Conservation (phyloP, 305 asterid species). For the Solanum hybrid region DNA sequence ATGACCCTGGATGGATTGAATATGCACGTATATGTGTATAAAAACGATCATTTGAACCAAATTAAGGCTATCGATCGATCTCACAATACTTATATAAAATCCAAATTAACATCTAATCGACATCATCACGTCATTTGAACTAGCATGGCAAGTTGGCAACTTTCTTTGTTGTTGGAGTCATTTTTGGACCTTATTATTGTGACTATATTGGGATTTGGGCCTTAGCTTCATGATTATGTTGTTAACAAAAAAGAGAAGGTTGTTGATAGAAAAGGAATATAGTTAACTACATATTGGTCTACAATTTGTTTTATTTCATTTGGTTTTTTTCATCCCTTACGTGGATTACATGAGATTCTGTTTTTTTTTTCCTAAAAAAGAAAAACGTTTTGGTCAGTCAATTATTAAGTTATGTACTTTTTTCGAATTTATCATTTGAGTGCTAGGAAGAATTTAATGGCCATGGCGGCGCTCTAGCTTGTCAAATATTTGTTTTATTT, state of each 20-base stretch:
- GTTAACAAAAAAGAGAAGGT: background rate
- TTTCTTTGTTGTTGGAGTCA: background rate
- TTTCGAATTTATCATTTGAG: background rate
- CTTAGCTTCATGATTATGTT: background rate
- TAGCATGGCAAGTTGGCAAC: background rate
- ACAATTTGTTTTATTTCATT: background rate
- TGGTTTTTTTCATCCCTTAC: background rate
- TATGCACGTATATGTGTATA: background rate
- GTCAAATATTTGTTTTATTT: background rate
- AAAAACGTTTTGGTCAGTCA: background rate
- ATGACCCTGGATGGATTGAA: background rate
- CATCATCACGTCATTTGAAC: background rate
- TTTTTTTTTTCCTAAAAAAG: background rate
- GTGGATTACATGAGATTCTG: background rate
- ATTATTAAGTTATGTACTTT: background rate
- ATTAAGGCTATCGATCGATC: background rate
- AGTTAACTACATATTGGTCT: background rate
- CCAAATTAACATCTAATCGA: background rate
- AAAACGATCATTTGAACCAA: background rate
- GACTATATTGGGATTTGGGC: background rate
- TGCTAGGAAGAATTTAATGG: background rate
- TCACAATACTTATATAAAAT: background rate
- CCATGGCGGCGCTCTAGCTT: background rate
- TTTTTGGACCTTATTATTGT: background rate
- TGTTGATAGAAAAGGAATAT: background rate